A percentile compares a stretch with the other conserved stretches of the same genome.
phyloP scores from a whole-genome alignment of 2,329 filamentous ascomycete species.

The Hawksworthiomyces lignivorus region DNA sequence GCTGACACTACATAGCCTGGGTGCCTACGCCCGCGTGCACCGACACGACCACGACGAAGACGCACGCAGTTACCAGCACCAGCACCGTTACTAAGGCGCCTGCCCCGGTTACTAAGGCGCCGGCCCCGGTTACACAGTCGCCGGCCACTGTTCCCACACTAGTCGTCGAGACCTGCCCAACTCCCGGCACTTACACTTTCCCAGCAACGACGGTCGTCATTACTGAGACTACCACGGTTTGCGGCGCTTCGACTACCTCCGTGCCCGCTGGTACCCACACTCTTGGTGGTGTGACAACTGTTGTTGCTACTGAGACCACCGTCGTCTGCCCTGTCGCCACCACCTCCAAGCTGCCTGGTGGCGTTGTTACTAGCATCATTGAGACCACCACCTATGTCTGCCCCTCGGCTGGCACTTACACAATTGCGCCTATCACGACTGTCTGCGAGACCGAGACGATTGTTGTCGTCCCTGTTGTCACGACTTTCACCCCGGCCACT shows the following conservation, averaged over 20 bases:
- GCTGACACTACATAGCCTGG: slow-evolving; percentile 2
- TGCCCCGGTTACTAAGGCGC: too few relatives aligned
- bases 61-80: slow-evolving; percentile 12
- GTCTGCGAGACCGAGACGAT: slow-evolving; percentile 43
- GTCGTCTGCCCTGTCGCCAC: slow-evolving; percentile 64
- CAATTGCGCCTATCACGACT: slow-evolving; percentile 58
- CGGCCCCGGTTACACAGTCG: slow-evolving; percentile 32
- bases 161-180: slow-evolving; percentile 47
- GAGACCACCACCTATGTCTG: slow-evolving; percentile 65
- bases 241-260: slow-evolving; percentile 52
- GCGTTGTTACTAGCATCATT: slow-evolving; percentile 59
- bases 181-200: slow-evolving; percentile 68
- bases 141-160: slow-evolving; percentile 40
- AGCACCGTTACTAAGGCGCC: slow-evolving; percentile 18
- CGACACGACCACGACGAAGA: slow-evolving; percentile 4
- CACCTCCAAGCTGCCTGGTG: slow-evolving; percentile 47
- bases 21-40: not conserved
- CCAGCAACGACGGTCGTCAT: slow-evolving; percentile 64
- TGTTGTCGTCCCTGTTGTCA: slow-evolving; percentile 58
- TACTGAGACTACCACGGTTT: slow-evolving; percentile 59
- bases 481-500: slow-evolving; percentile 59
- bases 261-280: slow-evolving; percentile 60
- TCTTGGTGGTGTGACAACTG: slow-evolving; percentile 63
- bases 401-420: slow-evolving; percentile 66
- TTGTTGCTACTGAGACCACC: slow-evolving; percentile 58